Percentiles rank a stretch among this genome's conserved stretches.
Conservation (phyloP, 768 basidiomycete genomes). For the Kwoniella sp. region DNA sequence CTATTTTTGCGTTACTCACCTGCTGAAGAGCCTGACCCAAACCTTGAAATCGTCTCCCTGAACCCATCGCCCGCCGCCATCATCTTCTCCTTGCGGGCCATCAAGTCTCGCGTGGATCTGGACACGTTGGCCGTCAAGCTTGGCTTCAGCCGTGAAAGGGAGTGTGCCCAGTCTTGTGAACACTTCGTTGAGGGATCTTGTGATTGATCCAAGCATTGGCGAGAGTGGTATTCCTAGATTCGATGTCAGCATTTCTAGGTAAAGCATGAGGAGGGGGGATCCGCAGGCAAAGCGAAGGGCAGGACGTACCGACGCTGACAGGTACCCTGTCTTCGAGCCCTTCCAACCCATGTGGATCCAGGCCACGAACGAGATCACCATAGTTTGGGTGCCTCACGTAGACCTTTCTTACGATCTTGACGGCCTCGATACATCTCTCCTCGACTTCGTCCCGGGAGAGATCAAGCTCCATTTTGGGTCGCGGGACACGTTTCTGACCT, state of each 20-base stretch:
- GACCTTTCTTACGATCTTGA: constrained; percentile 68
- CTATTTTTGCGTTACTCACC: constrained; percentile 28
- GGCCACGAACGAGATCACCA: constrained; percentile 62
- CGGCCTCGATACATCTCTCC: constrained; percentile 62
- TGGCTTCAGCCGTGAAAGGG: constrained; percentile 82
- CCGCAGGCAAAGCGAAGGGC: too few relatives aligned
- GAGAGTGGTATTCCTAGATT: constrained; percentile 74
- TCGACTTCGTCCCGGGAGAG: constrained; percentile 52
- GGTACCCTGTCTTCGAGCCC: constrained; percentile 65
- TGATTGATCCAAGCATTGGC: constrained; percentile 83
- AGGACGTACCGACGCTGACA: constrained; percentile 68
- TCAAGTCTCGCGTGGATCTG: constrained; percentile 57
- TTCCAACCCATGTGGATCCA: constrained; percentile 64
- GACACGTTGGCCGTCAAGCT: constrained; percentile 71
- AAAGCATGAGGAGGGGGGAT: too few relatives aligned
- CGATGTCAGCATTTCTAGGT: constrained; percentile 6
- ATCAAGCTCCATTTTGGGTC: constrained; percentile 50
- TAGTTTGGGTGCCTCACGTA: constrained; percentile 60
- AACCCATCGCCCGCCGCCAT: constrained; percentile 60
- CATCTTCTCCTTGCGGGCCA: constrained; percentile 59
- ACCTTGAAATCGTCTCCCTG: constrained; percentile 42
- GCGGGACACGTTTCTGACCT: constrained; percentile 53
- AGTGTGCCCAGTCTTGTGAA: constrained; percentile 67
- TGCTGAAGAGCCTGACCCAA: constrained; percentile 72
- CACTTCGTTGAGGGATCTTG: constrained; percentile 79